phyloP scores from a whole-genome alignment of 495 filamentous ascomycete species.

The Aspergillus sclerotioniger region DNA sequence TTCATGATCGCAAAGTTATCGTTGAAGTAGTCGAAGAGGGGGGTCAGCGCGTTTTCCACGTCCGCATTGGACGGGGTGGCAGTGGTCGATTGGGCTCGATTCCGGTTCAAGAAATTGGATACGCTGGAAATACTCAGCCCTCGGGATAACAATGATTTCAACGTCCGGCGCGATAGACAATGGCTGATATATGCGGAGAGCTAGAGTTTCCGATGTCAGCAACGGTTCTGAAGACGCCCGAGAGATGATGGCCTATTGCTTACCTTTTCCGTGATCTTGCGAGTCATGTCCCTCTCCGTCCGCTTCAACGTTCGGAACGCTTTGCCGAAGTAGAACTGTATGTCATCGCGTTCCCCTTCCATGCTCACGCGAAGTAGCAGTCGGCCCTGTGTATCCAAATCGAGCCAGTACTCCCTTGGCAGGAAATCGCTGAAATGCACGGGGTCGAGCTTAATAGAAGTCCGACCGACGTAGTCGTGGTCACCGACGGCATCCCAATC shows the following conservation, averaged over 20 bases:
- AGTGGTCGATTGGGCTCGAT: constrained; percentile 52
- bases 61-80: constrained; percentile 66
- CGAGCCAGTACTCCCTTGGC: constrained; percentile 94
- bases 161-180: constrained; percentile 76
- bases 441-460: constrained; percentile 91
- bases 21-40: constrained; percentile 95
- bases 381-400: constrained; percentile 92
- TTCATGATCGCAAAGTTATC: constrained; percentile 99
- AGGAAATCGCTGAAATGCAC: constrained; percentile 93
- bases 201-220: constrained; percentile 39
- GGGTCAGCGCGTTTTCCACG: constrained; percentile 75
- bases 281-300: constrained; percentile 95
- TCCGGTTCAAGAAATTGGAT: constrained; percentile 72
- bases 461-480: constrained; percentile 94
- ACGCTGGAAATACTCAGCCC: constrained; percentile 74
- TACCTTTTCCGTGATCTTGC: constrained; percentile 97
- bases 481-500: constrained; percentile 97
- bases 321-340: constrained; percentile 98
- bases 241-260: constrained; percentile 17
- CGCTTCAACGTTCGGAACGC: constrained; percentile 92
- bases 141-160: constrained; percentile 69
- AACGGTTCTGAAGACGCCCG: constrained; percentile 11
- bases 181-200: constrained; percentile 93
- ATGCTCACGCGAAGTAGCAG: constrained; percentile 90
- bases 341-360: constrained; percentile 98